These are phyloP conservation scores for Castanopsis chinensis DNA, from an alignment of 306 rosid genomes.

Conservation along the genomic window DNA sequence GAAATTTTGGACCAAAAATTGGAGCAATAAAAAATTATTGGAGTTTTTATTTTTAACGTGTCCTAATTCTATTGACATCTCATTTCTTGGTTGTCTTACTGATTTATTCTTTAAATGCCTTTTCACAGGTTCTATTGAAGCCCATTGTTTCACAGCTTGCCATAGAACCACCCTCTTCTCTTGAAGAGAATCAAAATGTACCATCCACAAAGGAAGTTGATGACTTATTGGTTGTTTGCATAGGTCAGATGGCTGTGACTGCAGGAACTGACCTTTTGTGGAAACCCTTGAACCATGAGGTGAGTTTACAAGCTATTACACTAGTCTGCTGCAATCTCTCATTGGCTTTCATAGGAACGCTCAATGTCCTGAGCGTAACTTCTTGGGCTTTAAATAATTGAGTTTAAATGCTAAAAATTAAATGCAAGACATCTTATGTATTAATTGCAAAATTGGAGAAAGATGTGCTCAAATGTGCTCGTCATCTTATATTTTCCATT, in stretches of 20 bases:
- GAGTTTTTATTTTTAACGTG: not conserved
- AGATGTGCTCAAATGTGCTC: constrained; percentile 1
- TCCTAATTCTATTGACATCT: not conserved
- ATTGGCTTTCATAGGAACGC: not conserved
- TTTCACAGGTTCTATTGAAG: constrained; percentile 70
- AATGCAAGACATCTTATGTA: not conserved
- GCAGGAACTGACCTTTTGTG: constrained; percentile 87
- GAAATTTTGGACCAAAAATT: not conserved
- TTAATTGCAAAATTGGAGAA: not conserved
- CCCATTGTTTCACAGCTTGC: constrained; percentile 80
- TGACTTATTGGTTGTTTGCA: constrained; percentile 70
- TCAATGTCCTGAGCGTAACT: not conserved
- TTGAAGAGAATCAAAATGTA: constrained; percentile 47
- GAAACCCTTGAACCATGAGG: constrained; percentile 92
- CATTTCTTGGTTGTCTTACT: constrained; percentile 12
- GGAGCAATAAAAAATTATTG: not conserved
- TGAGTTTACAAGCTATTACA: constrained; percentile 17
- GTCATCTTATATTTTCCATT: not conserved
- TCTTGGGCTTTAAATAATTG: not conserved
- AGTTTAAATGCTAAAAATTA: not conserved
- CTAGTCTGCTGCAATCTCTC: not conserved
- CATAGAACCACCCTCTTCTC: constrained; percentile 62
- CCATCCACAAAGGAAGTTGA: constrained; percentile 73
- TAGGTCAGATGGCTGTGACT: constrained; percentile 95
- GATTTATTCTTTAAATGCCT: constrained; percentile 11